Base-by-base conservation (phyloP, 371 early-diverging fungal species). In the Haplosporangium sp. region DNA sequence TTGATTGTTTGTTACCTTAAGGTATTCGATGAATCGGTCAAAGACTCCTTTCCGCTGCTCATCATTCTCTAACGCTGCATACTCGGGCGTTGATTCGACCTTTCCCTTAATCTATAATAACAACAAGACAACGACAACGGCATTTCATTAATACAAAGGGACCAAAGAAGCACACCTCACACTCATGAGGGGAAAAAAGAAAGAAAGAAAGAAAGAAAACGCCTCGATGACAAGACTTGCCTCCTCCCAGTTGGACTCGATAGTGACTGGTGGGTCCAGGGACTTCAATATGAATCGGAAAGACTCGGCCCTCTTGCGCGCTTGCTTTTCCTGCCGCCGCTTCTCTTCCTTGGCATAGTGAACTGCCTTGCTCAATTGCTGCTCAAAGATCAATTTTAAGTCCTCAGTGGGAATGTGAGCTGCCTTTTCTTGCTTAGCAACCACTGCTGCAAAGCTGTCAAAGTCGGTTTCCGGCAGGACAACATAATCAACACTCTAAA, bases 201-300 rank as follows among this genome's bases (percentile, higher is more conserved):
- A 6, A 36, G 54, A 13, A 16, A 43, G 16, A 16, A 41, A 61
- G 12, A 54, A 45, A 46, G 23, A 21, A 47, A 46, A 6, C 5
- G 29, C 53, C 8, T 38, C 7, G 9, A 14, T 13, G 20, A 41
- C 53, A 13, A 43, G 9, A 52, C 56, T 68, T 47, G 92, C 90
- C 38, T 74, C 73, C n/a, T 92, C 92, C 95, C 95, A 97, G 0
- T 74, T 84, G 5, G 90, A 82, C 1, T 87, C 88, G 0, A 86
- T 66, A 0, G 74, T 81, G 48, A 96, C 77, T 0, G 86, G 79
- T 3, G 93, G 92, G 0, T 83, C 83, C 16, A 94, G 56, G 47
- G 86, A 82, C 61, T 93, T 93, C 47, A 97, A 81, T 21, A 88
- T 84, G 59, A 85, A 86, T 62, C 88, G 89, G 68, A 96, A 89